phyloP scores from a whole-genome alignment of 2,329 filamentous ascomycete genomes.

The Lachnellula hyalina region DNA sequence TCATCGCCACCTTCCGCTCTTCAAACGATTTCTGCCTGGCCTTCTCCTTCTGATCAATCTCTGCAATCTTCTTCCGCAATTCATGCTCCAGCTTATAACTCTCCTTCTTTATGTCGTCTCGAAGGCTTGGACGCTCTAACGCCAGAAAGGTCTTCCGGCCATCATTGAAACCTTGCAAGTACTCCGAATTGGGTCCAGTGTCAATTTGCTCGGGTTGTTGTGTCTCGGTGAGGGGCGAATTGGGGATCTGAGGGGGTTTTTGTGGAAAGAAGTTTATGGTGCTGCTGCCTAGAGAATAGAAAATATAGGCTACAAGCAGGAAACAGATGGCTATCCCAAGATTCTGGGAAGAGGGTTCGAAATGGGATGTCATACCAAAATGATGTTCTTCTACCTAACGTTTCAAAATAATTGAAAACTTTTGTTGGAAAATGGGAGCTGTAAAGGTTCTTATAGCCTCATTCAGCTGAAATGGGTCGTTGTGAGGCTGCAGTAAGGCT shows the following conservation, averaged over 20 bases:
- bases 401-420: not conserved
- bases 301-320: conserved; percentile 1
- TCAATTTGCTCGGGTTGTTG: not conserved
- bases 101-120: not conserved
- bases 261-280: too few relatives aligned
- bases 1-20: not conserved
- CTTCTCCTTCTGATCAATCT: conserved; percentile 1
- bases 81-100: not conserved
- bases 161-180: conserved; percentile 1
- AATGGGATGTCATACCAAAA: not conserved
- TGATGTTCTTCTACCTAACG: not conserved
- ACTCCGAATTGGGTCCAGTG: not conserved
- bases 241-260: not conserved
- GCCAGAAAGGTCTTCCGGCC: not conserved
- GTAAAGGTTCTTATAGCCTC: not conserved
- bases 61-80: not conserved
- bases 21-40: not conserved
- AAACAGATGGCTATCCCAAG: conserved; percentile 1
- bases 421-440: not conserved
- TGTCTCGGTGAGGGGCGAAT: not conserved
- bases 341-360: not conserved
- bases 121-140: not conserved
- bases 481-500: too few relatives aligned
- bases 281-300: not conserved
- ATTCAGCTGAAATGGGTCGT: not conserved